phyloP scores from a whole-genome alignment of 2,329 filamentous ascomycete species.

The Dactylonectria macrodidyma region DNA sequence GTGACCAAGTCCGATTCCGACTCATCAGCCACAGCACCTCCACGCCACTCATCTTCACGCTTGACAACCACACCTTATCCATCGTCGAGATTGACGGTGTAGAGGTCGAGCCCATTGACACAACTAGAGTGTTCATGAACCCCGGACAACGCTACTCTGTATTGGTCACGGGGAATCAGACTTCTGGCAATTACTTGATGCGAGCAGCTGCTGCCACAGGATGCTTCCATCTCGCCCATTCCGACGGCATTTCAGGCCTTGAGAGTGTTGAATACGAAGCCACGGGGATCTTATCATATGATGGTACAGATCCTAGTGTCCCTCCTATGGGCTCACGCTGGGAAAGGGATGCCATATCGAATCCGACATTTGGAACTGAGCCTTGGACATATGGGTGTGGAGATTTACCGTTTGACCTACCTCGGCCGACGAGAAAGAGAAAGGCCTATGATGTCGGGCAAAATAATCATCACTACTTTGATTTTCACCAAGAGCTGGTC shows the following conservation, averaged over 20 bases:
- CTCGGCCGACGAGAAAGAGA: conserved; percentile 34
- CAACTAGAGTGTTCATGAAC: conserved; percentile 61
- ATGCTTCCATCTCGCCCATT: conserved; percentile 24
- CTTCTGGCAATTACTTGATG: conserved; percentile 37
- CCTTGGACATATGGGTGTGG: conserved; percentile 25
- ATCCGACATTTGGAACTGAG: conserved; percentile 1
- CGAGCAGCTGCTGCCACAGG: conserved; percentile 31
- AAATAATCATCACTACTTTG: conserved; percentile 25
- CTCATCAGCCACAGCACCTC: conserved; percentile 59
- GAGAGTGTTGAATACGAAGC: conserved; percentile 31
- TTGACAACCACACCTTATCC: conserved; percentile 58
- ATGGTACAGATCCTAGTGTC: conserved; percentile 28
- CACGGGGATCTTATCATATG: conserved; percentile 34
- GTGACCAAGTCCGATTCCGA: conserved; percentile 51
- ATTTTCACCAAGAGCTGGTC: conserved; percentile 3
- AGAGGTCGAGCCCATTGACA: conserved; percentile 61
- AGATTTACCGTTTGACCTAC: conserved; percentile 39
- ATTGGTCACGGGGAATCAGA: conserved; percentile 61
- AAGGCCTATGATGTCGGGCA: conserved; percentile 39
- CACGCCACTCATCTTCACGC: conserved; percentile 58
- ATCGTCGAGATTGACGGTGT: conserved; percentile 65
- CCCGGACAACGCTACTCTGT: conserved; percentile 66
- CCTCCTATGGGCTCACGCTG: conserved; percentile 35
- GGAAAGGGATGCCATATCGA: conserved; percentile 18
- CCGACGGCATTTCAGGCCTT: conserved; percentile 5